phyloP scores from a whole-genome alignment of 1,139 yeast species.

The Kazachstania sp. region DNA sequence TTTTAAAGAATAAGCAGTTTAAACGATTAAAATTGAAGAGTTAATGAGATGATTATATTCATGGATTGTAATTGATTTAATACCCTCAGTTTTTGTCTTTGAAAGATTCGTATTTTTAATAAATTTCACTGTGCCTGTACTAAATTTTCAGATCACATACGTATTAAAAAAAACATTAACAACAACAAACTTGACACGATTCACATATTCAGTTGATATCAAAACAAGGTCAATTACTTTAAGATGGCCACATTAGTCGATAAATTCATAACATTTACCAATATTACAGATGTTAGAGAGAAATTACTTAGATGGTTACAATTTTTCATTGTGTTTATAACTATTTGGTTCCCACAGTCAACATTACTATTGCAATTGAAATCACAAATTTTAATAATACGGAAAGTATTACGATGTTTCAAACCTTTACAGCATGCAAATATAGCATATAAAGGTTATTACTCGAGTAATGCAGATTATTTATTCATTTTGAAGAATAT shows the following conservation, averaged over 20 bases:
- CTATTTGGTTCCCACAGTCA: neutral
- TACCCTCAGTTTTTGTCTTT: too few species aligned
- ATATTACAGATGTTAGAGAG: neutral
- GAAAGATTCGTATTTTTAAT: too few species aligned
- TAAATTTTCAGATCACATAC: too few species aligned
- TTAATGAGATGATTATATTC: too few species aligned
- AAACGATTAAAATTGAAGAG: too few species aligned
- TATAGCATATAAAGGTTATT: neutral
- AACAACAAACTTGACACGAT: too few species aligned
- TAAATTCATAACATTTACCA: neutral
- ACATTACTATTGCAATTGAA: neutral
- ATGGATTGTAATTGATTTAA: too few species aligned
- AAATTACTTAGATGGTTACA: conserved; percentile 1
- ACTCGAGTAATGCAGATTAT: conserved; percentile 43
- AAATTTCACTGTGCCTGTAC: too few species aligned
- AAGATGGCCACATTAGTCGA: neutral
- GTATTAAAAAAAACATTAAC: too few species aligned
- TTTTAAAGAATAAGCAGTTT: too few species aligned
- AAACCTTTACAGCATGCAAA: conserved; percentile 4
- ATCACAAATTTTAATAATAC: conserved; percentile 1
- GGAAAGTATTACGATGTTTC: conserved; percentile 4
- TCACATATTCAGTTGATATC: too few species aligned
- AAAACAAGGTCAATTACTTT: too few species aligned
- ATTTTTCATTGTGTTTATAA: neutral
- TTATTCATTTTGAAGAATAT: conserved; percentile 49